Base-by-base conservation (phyloP, 768 basidiomycete species). In the Lentinus brumalis region DNA sequence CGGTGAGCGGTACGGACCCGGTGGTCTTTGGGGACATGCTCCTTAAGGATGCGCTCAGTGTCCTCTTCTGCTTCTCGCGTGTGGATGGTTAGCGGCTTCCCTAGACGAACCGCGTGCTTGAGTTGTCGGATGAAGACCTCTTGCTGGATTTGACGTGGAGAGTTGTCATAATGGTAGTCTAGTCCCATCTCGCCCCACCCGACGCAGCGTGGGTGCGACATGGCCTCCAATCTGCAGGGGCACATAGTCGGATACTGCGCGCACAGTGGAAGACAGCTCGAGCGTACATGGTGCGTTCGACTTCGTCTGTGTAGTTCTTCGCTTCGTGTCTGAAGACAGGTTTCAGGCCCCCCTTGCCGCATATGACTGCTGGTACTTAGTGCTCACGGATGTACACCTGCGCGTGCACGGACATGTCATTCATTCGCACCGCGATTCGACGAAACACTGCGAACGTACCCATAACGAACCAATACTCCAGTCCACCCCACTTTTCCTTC, bases 161-260 rank as follows among this genome's bases (percentile, higher is more conserved):
- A 90, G 62, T 85, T 81, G 73, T 91, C 85, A 71, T 94, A 92
- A 71, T 93, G 90, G 66, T 91, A 93, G 62, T 94, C 92, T 12
- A 92, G 81, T 0, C 93, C 92, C 57, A 94, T 94, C 69, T 96
- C 93, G 0, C 93, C 93, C 87, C 89, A 90, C 3, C 91, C 91
- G 7, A 94, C 91, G 67, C 91, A 93, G 11, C 88, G 84, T 1
- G 91, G 89, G 66, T 94, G 92, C 0, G 77, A 47, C 84, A 92
- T 90, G 2, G 91, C 91, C 68, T 86, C 85, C 52, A 91, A 60
- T 31, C 89, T 92, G 67, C 1, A 45, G 15, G 47, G 61, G 35
- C 7, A 50, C 21, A 7, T 56, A 49, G 26, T 16, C 26, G 5
- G 2, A 18, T 14, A 35, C n/a, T 39, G 39, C 1, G 14, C 15